These are phyloP conservation scores for Inga laurina DNA, from an alignment of 306 rosid species.

Conservation along the genomic window DNA sequence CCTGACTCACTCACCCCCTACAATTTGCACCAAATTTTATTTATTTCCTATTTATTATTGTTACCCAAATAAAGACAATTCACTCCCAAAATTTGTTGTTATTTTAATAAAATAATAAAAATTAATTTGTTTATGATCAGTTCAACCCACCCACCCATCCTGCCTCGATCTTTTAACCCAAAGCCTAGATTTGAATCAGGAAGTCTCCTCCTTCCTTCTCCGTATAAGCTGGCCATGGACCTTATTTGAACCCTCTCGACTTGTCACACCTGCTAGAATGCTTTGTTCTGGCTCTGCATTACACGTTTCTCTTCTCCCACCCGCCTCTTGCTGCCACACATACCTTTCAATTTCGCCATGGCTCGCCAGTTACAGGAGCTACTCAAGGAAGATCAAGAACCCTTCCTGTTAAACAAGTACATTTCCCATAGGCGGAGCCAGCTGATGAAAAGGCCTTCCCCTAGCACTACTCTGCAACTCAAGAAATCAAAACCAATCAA, in stretches of 20 bases:
- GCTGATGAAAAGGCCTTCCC: constrained; percentile 40
- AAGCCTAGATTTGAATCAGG: constrained; percentile 58
- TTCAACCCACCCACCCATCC: constrained; percentile 9
- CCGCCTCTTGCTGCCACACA: background rate
- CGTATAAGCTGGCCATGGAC: background rate
- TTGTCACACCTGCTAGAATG: background rate
- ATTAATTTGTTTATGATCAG: constrained; percentile 34
- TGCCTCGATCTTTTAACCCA: constrained; percentile 58
- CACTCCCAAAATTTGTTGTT: background rate
- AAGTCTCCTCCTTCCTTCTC: constrained; percentile 48
- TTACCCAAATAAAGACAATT: background rate
- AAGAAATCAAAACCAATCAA: constrained; percentile 43
- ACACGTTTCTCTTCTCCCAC: background rate
- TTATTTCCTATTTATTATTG: background rate
- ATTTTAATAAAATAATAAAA: constrained; percentile 21
- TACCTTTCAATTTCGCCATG: constrained; percentile 32
- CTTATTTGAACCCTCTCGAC: constrained; percentile 31
- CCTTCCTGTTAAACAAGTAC: constrained; percentile 56
- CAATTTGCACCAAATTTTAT: constrained; percentile 13
- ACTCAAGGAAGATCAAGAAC: constrained; percentile 69
- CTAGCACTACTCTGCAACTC: constrained; percentile 38
- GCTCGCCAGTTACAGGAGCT: constrained; percentile 52
- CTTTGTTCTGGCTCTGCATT: background rate
- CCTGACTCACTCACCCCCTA: background rate
- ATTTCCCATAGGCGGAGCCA: constrained; percentile 58